Base-by-base conservation (phyloP, 371 early-diverging fungal genomes). In the Conidiobolus incongruus region DNA sequence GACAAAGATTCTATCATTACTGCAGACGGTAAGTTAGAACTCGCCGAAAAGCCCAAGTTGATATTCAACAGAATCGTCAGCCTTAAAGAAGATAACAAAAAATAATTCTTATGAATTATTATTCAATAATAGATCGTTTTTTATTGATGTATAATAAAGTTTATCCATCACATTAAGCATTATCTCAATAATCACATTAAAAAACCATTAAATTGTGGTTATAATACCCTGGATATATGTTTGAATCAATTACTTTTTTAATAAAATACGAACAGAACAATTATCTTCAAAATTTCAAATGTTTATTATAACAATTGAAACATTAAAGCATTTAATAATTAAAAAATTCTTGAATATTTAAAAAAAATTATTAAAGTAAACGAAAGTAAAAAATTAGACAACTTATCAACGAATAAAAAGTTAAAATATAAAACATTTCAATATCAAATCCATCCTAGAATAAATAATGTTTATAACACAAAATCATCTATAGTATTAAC, bases 61-160 rank as follows among this genome's bases (percentile, higher is more conserved):
- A 67, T 96, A n/a, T 57, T 94, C 39, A 96, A 92, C 59, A 66
- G 83, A 42, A 89, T 87, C 12, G 91, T 93, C 19, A 72, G 80
- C 16, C 66, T 96, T 38, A 91, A 89, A 64, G 94, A 90, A 61
- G 90, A 89, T 55, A 46, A 68, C 31, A 76, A 73, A 44, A 87
- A 87, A 52, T 59, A 55, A 23, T 40, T 26, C 4, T 26, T 3
- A 26, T 26, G n/a, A 41, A 41, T 28, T 21, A 37, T 33, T 33
- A n/a, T 33, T 33, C 12, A 33, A 11, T n/a, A 33, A 6, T 33
- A 4, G 3, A 16, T 33, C n/a, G n/a, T n/a, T 6, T 33, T 33
- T 11, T 16, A 33, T 16, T 33, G 26, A 26, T 26, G 26, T 26
- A 26, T 26, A 26, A 26, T 26, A 26, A 26, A 26, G n/a, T n/a